Percentiles rank a stretch among this genome's conserved stretches.
phyloP scores from a whole-genome alignment of 495 filamentous ascomycete species.

The Choiromyces venosus region DNA sequence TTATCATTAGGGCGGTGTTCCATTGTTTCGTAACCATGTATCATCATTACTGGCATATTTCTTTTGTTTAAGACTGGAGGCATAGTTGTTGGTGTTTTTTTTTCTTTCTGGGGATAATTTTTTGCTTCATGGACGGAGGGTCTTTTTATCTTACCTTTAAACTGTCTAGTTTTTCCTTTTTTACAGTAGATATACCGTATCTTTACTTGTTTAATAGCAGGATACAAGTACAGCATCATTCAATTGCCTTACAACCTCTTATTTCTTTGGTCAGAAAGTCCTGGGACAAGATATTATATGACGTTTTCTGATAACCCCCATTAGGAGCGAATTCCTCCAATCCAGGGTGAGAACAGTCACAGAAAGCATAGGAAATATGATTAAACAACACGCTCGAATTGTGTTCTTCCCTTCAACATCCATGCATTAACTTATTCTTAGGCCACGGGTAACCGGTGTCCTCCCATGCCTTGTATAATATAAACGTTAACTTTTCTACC shows the following conservation, averaged over 20 bases:
- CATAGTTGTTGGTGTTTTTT: neutral
- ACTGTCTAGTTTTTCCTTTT: neutral
- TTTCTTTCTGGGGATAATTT: neutral
- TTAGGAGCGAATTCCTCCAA: neutral
- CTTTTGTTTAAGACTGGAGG: neutral
- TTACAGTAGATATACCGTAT: neutral
- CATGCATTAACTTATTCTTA: constrained; percentile 49
- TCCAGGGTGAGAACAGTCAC: neutral
- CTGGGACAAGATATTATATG: neutral
- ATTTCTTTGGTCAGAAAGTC: neutral
- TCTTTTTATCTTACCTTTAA: neutral
- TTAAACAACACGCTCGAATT: neutral
- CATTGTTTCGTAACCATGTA: neutral
- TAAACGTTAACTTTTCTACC: constrained; percentile 1
- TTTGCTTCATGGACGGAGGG: neutral
- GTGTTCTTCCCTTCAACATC: constrained; percentile 37
- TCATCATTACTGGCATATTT: neutral
- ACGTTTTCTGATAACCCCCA: neutral
- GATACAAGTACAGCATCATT: neutral
- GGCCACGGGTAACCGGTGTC: constrained; percentile 50
- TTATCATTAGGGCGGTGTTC: neutral
- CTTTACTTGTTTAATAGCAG: neutral
- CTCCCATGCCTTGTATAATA: constrained; percentile 46
- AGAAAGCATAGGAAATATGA: neutral
- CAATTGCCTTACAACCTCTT: neutral